Conservation (phyloP, 257 asterid genomes). For the Schizonepeta tenuifolia region DNA sequence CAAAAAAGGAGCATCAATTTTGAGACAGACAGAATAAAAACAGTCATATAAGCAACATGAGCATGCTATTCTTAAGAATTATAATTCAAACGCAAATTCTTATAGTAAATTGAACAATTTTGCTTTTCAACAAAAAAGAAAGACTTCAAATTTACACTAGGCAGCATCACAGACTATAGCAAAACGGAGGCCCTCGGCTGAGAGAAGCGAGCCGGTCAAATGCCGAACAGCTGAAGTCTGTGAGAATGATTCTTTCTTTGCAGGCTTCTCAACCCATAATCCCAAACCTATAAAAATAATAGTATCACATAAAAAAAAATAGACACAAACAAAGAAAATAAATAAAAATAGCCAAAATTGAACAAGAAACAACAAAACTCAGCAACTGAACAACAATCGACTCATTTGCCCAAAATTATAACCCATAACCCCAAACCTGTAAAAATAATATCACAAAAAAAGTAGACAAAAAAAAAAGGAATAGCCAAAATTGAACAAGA, state of each 20-base stretch:
- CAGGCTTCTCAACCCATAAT: conserved; percentile 40
- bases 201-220: conserved; percentile 66
- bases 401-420: neutral
- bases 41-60: neutral
- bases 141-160: conserved; percentile 20
- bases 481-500: neutral
- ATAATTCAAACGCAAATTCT: neutral
- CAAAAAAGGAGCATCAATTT: neutral
- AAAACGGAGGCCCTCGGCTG: conserved; percentile 73
- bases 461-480: neutral
- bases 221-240: conserved; percentile 66
- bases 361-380: neutral
- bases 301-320: neutral
- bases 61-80: neutral
- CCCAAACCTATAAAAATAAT: conserved; percentile 43
- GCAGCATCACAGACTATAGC: conserved; percentile 65
- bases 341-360: neutral
- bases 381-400: neutral
- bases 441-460: neutral
- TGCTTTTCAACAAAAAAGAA: too few species aligned
- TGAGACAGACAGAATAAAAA: neutral
- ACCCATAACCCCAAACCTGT: too few species aligned
- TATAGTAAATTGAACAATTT: neutral
- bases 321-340: too few species aligned
- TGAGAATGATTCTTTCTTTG: conserved; percentile 39